Evolutionary conservation across 345 rosid species (phyloP).

Genomic region (Balakata baccata): DNA sequence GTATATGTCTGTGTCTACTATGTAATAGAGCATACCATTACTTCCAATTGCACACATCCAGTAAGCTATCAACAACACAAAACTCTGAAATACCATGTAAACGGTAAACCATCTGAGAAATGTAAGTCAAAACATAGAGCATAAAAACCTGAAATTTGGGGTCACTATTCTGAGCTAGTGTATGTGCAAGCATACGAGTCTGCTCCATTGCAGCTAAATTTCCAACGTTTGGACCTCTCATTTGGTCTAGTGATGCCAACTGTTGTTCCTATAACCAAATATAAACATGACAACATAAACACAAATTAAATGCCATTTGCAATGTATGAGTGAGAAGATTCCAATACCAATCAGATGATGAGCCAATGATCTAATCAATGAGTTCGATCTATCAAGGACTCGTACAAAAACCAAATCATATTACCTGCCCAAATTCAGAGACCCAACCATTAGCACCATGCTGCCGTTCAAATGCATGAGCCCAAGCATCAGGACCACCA

Average conservation of each 20-base stretch:
- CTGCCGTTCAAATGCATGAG: conserved; percentile 77
- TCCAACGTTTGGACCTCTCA: conserved; percentile 58
- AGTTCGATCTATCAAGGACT: background rate
- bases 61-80: conserved; percentile 1
- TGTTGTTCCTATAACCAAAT: conserved; percentile 59
- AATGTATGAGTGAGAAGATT: background rate
- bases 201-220: conserved; percentile 92
- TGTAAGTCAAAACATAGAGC: background rate
- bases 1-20: background rate
- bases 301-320: background rate
- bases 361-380: conserved; percentile 3
- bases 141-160: conserved; percentile 91
- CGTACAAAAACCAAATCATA: background rate
- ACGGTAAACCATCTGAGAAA: conserved; percentile 5
- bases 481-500: conserved; percentile 79
- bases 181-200: conserved; percentile 91
- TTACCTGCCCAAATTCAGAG: conserved; percentile 92
- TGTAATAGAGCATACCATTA: background rate
- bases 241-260: conserved; percentile 54
- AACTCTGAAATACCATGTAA: conserved; percentile 3
- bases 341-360: background rate
- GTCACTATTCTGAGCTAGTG: conserved; percentile 78
- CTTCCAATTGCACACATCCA: background rate
- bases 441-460: conserved; percentile 96
- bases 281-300: conserved; percentile 12